These are phyloP conservation scores for Kodamaea laetipori DNA, from an alignment of 805 yeast genomes.

Conservation along the genomic window DNA sequence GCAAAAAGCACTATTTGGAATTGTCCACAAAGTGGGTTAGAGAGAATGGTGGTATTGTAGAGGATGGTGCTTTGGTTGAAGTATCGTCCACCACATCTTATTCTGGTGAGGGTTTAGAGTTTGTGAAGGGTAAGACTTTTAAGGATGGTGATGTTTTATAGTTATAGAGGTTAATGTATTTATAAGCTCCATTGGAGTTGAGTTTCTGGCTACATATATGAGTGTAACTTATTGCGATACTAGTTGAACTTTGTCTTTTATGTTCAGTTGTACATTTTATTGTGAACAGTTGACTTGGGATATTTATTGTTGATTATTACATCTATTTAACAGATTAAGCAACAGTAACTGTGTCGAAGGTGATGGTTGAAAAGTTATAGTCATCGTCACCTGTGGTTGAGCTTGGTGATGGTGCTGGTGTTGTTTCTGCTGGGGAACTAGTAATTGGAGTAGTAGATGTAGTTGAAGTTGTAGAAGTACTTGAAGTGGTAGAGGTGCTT, in stretches of 20 bases:
- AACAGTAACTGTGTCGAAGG: neutral
- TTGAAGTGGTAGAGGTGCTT: too few relatives aligned
- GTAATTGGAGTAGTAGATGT: neutral
- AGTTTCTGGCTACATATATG: neutral
- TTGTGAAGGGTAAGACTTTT: slow-evolving; percentile 49
- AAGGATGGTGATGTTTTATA: slow-evolving; percentile 34
- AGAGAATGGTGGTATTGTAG: slow-evolving; percentile 66
- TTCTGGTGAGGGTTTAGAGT: slow-evolving; percentile 68
- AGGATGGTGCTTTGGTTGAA: slow-evolving; percentile 59
- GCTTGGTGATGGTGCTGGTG: neutral
- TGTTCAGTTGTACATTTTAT: too few relatives aligned
- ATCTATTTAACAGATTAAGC: neutral
- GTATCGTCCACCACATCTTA: slow-evolving; percentile 77
- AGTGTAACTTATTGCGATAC: too few relatives aligned
- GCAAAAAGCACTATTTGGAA: slow-evolving; percentile 61
- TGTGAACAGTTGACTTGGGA: too few relatives aligned
- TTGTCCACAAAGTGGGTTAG: slow-evolving; percentile 76
- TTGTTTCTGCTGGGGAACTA: too few relatives aligned
- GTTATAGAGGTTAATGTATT: slow-evolving; percentile 1
- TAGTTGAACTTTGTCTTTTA: too few relatives aligned
- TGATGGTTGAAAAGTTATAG: neutral
- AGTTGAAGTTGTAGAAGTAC: neutral
- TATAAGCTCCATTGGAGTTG: too few relatives aligned
- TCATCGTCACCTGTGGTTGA: neutral
- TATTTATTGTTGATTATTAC: too few relatives aligned